Percentiles rank a stretch among this genome's conserved stretches.
These are phyloP conservation scores for Phyllosticta citrichinensis DNA, from an alignment of 2,329 filamentous ascomycete genomes.

Conservation along the genomic window DNA sequence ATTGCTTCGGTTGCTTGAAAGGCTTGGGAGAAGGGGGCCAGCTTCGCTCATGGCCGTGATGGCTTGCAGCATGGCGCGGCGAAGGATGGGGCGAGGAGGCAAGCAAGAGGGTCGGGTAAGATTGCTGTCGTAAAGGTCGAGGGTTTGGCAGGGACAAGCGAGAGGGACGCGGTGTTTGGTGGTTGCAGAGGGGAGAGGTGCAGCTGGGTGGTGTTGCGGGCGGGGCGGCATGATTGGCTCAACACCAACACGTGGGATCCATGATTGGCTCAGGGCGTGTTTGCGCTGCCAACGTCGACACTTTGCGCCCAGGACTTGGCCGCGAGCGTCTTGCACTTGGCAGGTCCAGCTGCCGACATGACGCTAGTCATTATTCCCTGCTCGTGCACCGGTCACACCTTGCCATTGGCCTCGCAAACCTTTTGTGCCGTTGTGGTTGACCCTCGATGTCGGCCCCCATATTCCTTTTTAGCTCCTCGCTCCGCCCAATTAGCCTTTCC, in stretches of 20 bases:
- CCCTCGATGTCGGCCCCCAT: not conserved
- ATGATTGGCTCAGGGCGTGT: not conserved
- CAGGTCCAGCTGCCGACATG: not conserved
- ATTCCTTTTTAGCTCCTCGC: conserved; percentile 4
- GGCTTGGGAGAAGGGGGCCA: not conserved
- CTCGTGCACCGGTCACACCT: conserved; percentile 1
- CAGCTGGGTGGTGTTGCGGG: not conserved
- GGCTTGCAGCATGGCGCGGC: not conserved
- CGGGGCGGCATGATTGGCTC: not conserved
- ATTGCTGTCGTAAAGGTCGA: not conserved
- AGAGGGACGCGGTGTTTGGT: too few species aligned
- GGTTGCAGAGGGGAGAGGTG: not conserved
- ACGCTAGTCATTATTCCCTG: conserved; percentile 4
- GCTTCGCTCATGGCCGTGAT: not conserved
- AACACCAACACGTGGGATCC: not conserved
- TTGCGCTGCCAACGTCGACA: not conserved
- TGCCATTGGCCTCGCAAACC: not conserved
- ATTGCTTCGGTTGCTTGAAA: not conserved
- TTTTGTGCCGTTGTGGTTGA: not conserved
- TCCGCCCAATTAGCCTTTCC: not conserved
- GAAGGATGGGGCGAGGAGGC: not conserved
- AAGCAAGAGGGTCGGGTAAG: not conserved
- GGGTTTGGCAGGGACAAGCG: not conserved
- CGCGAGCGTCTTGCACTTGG: not conserved
- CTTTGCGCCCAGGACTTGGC: not conserved